phyloP scores from a whole-genome alignment of 1,139 yeast species.

The Petasospora rhodanensis region DNA sequence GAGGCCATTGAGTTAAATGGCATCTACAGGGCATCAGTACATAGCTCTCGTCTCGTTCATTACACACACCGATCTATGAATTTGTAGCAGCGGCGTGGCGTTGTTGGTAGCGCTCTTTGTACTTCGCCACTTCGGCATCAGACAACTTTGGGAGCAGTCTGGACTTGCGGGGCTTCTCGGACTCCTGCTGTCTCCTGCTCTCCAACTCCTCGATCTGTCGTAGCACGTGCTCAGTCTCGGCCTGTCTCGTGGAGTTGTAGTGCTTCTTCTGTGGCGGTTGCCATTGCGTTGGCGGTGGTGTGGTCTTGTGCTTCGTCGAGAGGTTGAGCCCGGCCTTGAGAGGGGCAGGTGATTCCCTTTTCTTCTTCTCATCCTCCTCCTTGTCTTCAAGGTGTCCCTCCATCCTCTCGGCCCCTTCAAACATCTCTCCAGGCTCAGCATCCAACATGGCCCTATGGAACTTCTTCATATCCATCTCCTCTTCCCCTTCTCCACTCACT shows the following conservation, averaged over 20 bases:
- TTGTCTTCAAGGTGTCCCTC: not conserved
- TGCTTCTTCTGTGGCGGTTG: not conserved
- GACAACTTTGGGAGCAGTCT: conserved; percentile 17
- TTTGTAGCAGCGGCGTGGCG: no score
- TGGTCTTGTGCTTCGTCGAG: no score
- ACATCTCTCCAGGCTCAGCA: not conserved
- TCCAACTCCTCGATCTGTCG: conserved; percentile 1
- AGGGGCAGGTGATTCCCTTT: no score
- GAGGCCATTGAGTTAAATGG: no score
- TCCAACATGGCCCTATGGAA: not conserved
- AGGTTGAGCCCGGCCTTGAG: no score
- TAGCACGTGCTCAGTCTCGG: not conserved
- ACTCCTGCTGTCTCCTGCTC: not conserved
- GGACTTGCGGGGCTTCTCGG: conserved; percentile 7
- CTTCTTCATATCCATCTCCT: not conserved
- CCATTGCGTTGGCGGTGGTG: no score
- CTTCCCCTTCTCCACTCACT: not conserved
- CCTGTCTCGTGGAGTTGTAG: no score
- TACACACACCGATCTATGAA: no score
- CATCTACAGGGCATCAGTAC: no score
- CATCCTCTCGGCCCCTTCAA: not conserved
- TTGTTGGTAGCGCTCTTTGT: conserved; percentile 6
- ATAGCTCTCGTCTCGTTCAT: no score
- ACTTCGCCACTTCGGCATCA: conserved; percentile 9
- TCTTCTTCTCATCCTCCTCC: no score